Base-by-base conservation (phyloP, 768 basidiomycete species). In the Suillus spraguei region DNA sequence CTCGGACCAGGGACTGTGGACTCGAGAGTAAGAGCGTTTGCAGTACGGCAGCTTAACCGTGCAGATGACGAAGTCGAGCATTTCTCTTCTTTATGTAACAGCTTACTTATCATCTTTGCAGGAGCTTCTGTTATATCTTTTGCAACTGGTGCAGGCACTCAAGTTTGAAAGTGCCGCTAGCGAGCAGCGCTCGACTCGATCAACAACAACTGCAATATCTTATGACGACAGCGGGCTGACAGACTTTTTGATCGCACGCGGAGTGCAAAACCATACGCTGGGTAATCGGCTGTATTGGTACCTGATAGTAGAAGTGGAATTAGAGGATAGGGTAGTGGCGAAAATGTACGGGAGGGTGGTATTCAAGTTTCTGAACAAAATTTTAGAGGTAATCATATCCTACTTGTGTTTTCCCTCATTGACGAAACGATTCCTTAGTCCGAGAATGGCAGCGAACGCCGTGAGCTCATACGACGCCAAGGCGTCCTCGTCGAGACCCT, bases 281-380 rank as follows among this genome's bases (percentile, higher is more conserved):
- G 97, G 96, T 0, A 98, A 98, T 69, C 83, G 93, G 32, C 81
- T 99, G 66, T 92, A 97, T 73, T 99, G 97, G 97, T 99, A 99
- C 70, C 87, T 99, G 61, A 95, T 95, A 87, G 96, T 99, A 5
- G 97, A 99, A 73, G 89, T 95, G 20, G 92, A 94, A 24, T 41
- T 39, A 17, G 93, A 95, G 70, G 94, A 95, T 71, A 87, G 88
- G 64, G 81, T 87, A 28, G 87, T 94, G 73, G 92, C 92, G 4
- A 95, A 94, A 80, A 95, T 97, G 91, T 99, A 95, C 68, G 94
- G 90, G 5, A 83, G 89, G 47, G 93, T 97, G 8, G 92, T 93
- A 7, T 96, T 87, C 80, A 91, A 90, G 65, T 99, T 95, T 71
- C 90, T 94, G 86, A 88, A 85, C 70, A 90, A 91, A 75, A 87